Conservation (phyloP, 192 early-diverging fungal species). For the Backusella luteola region DNA sequence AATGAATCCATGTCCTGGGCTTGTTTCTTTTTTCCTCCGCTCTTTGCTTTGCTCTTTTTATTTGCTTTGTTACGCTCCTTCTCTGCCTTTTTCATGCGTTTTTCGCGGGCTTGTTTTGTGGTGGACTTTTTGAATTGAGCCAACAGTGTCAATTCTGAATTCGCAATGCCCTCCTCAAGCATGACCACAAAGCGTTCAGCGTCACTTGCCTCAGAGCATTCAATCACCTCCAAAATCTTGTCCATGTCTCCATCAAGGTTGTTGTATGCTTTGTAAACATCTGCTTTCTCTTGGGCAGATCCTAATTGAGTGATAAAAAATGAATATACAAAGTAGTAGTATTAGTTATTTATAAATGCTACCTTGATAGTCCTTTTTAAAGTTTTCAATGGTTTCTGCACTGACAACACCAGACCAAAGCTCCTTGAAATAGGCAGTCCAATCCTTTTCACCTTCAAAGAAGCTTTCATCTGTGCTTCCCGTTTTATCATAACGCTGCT, state of each 20-base stretch:
- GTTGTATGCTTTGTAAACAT: conserved; percentile 67
- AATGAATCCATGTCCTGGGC: conserved; percentile 43
- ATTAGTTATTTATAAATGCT: neutral
- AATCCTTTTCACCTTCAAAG: conserved; percentile 54
- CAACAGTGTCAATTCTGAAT: conserved; percentile 49
- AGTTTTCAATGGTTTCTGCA: conserved; percentile 72
- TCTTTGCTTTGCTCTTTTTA: conserved; percentile 56
- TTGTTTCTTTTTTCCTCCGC: conserved; percentile 40
- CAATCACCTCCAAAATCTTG: conserved; percentile 59
- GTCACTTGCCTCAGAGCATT: conserved; percentile 62
- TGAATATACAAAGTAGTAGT: neutral
- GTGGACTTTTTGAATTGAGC: conserved; percentile 55
- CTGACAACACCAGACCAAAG: conserved; percentile 73
- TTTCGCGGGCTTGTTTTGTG: conserved; percentile 40
- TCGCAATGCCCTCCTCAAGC: conserved; percentile 64
- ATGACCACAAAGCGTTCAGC: conserved; percentile 58
- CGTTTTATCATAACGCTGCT: conserved; percentile 73
- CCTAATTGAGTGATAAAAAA: conserved; percentile 27
- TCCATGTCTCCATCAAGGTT: conserved; percentile 70
- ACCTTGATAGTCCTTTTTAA: conserved; percentile 70
- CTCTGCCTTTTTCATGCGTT: conserved; percentile 61
- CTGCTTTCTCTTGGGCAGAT: conserved; percentile 72
- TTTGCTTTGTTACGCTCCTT: conserved; percentile 59
- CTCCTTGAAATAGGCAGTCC: conserved; percentile 82
- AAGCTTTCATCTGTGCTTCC: conserved; percentile 50